Percentiles rank a stretch among this genome's conserved stretches.
Conservation (phyloP, 441 rosid genomes). For the Sinapis alba region DNA sequence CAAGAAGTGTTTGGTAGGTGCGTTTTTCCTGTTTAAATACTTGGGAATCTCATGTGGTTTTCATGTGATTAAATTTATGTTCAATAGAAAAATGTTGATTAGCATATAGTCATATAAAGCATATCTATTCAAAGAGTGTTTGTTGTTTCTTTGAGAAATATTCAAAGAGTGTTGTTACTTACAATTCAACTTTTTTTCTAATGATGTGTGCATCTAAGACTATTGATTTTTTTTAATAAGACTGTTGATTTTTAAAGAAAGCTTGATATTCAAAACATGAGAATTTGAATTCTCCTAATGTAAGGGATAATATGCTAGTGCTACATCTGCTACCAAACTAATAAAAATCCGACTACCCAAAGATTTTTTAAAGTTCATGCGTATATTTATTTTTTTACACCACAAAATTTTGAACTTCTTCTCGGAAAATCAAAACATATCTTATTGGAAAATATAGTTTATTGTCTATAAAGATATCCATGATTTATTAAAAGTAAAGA, state of each 20-base stretch:
- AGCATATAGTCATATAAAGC: slow-evolving; percentile 14
- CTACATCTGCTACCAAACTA: slow-evolving; percentile 15
- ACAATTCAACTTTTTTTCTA: not conserved
- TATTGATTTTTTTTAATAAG: not conserved
- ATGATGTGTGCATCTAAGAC: not conserved
- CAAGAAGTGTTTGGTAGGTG: slow-evolving; percentile 9
- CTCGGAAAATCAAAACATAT: not conserved
- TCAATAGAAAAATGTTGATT: not conserved
- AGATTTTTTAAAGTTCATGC: slow-evolving; percentile 10
- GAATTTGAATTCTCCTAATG: slow-evolving; percentile 24
- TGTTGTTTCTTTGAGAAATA: too few relatives aligned
- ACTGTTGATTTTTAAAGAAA: not conserved
- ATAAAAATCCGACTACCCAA: slow-evolving; percentile 10
- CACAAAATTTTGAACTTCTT: not conserved
- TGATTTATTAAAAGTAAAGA: not conserved
- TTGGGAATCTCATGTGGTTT: not conserved
- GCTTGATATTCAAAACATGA: slow-evolving; percentile 26
- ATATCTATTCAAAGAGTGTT: slow-evolving; percentile 26
- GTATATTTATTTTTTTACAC: not conserved
- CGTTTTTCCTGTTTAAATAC: slow-evolving; percentile 9
- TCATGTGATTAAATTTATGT: slow-evolving; percentile 2
- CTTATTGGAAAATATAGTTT: not conserved
- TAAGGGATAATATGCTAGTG: slow-evolving; percentile 4
- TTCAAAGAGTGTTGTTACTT: too few relatives aligned
- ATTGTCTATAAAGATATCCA: not conserved